Evolutionary conservation across 441 rosid species (phyloP).

Genomic region (Brassica hybrid): DNA sequence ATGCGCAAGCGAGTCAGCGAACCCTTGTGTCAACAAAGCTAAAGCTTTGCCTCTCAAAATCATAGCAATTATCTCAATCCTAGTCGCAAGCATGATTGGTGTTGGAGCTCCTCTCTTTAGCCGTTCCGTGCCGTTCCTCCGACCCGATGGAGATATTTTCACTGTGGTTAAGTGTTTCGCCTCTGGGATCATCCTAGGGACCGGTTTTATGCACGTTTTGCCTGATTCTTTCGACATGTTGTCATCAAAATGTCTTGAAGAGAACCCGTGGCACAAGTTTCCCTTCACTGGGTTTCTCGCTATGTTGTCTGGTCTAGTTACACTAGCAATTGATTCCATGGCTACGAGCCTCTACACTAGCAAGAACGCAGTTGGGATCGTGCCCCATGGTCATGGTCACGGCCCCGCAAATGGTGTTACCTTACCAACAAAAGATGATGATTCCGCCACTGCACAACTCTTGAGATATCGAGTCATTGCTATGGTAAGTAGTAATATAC

Average conservation of each 20-base stretch:
- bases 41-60: constrained; percentile 55
- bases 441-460: constrained; percentile 36
- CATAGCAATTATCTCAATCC: constrained; percentile 53
- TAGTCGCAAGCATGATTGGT: constrained; percentile 55
- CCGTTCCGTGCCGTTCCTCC: constrained; percentile 47
- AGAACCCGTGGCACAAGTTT: constrained; percentile 57
- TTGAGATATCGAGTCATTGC: constrained; percentile 67
- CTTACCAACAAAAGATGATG: constrained; percentile 45
- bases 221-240: constrained; percentile 69
- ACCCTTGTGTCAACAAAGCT: constrained; percentile 50
- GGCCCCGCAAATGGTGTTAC: constrained; percentile 23
- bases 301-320: constrained; percentile 49
- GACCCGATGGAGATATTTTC: constrained; percentile 52
- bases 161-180: constrained; percentile 57
- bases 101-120: constrained; percentile 54
- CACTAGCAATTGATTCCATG: constrained; percentile 54
- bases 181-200: constrained; percentile 58
- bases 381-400: constrained; percentile 40
- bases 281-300: constrained; percentile 59
- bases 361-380: constrained; percentile 37
- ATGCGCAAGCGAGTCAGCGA: constrained; percentile 38
- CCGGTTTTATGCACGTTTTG: constrained; percentile 68
- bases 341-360: constrained; percentile 48
- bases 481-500: constrained; percentile 46
- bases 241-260: constrained; percentile 47